These are phyloP conservation scores for Pleurotus tuoliensis DNA, from an alignment of 768 basidiomycete species.

Conservation along the genomic window DNA sequence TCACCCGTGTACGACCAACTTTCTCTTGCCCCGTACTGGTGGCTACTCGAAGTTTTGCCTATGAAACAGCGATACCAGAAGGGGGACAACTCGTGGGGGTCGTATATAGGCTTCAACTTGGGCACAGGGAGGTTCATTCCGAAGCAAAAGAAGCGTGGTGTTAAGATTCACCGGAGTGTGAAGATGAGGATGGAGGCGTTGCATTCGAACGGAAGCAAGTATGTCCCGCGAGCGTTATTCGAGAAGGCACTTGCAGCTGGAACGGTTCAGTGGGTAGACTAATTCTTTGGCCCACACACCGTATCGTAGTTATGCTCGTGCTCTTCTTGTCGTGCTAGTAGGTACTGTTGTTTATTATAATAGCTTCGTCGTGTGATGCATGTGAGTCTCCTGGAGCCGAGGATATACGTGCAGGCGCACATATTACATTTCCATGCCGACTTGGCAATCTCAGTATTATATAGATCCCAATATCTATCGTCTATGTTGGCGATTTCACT, in stretches of 20 bases:
- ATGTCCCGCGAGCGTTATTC: slow-evolving; percentile 34
- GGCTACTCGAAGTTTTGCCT: slow-evolving; percentile 56
- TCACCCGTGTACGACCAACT: slow-evolving; percentile 52
- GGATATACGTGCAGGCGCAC: too few relatives aligned
- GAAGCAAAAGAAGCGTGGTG: slow-evolving; percentile 30
- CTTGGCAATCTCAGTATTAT: too few relatives aligned
- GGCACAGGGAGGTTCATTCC: slow-evolving; percentile 37
- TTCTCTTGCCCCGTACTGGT: slow-evolving; percentile 39
- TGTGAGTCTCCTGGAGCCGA: too few relatives aligned
- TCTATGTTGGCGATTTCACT: too few relatives aligned
- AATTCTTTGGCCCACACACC: too few relatives aligned
- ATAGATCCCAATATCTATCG: too few relatives aligned
- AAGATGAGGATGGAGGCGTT: slow-evolving; percentile 52
- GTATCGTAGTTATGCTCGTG: too few relatives aligned
- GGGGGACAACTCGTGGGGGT: slow-evolving; percentile 20
- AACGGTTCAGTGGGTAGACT: slow-evolving; percentile 25
- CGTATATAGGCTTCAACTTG: slow-evolving; percentile 26
- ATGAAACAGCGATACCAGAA: slow-evolving; percentile 32
- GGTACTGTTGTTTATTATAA: too few relatives aligned
- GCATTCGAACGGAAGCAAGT: slow-evolving; percentile 28
- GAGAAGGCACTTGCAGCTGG: slow-evolving; percentile 19
- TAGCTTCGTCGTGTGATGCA: too few relatives aligned
- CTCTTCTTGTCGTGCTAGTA: too few relatives aligned
- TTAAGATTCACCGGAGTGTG: slow-evolving; percentile 47
- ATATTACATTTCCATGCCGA: too few relatives aligned